Percentiles rank a stretch among this genome's conserved stretches.
Conservation (phyloP, 306 rosid species). For the Trichosanthes cucumerina region DNA sequence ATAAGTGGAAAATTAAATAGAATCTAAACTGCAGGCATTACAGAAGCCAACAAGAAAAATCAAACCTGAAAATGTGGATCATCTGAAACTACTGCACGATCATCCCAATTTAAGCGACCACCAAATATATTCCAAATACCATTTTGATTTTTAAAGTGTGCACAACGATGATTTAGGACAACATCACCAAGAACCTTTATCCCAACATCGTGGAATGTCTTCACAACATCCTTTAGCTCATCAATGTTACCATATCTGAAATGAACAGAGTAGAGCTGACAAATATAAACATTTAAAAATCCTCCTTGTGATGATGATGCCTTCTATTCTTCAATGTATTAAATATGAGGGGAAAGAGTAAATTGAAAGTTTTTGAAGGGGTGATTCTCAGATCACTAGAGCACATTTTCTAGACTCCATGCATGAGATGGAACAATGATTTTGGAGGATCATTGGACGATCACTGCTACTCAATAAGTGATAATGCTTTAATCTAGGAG, state of each 20-base stretch:
- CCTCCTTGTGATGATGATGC: not conserved
- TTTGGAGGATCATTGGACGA: not conserved
- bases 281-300: not conserved
- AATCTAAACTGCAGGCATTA: not conserved
- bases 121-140: conserved; percentile 97
- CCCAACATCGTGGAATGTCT: conserved; percentile 48
- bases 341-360: not conserved
- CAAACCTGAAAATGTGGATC: conserved; percentile 99
- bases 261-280: not conserved
- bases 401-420: not conserved
- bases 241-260: conserved; percentile 77
- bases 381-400: not conserved
- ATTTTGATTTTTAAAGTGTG: conserved; percentile 61
- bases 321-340: not conserved
- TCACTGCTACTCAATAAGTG: not conserved
- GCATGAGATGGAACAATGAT: not conserved
- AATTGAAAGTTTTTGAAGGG: not conserved
- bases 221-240: conserved; percentile 74
- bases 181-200: conserved; percentile 86
- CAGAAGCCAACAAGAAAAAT: not conserved
- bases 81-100: conserved; percentile 86
- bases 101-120: conserved; percentile 94
- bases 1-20: not conserved
- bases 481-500: not conserved
- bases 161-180: conserved; percentile 97